These are phyloP conservation scores for Hevea brasiliensis DNA, from an alignment of 345 rosid species.

Conservation along the genomic window DNA sequence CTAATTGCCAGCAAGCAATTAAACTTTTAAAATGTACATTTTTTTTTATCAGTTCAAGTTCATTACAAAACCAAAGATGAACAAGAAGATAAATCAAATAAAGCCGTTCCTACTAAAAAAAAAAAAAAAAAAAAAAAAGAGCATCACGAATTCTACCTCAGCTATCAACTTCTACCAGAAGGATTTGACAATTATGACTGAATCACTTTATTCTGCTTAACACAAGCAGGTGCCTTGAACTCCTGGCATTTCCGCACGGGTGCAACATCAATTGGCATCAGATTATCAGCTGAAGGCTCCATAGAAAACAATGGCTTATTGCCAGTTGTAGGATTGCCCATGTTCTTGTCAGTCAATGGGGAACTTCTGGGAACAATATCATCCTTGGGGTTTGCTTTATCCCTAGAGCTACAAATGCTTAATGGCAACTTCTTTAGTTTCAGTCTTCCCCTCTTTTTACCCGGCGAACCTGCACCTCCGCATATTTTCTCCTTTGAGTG, in stretches of 20 bases:
- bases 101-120: conserved; percentile 35
- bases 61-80: conserved; percentile 49
- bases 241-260: conserved; percentile 73
- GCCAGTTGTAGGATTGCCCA: conserved; percentile 32
- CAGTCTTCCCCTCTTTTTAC: conserved; percentile 79
- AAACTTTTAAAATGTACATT: conserved; percentile 39
- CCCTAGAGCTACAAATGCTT: conserved; percentile 65
- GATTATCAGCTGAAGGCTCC: conserved; percentile 47
- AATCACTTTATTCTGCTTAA: conserved; percentile 69
- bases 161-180: conserved; percentile 30
- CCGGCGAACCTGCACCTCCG: conserved; percentile 44
- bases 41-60: conserved; percentile 34
- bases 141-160: conserved; percentile 43
- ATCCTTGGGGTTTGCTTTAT: conserved; percentile 56
- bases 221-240: conserved; percentile 53
- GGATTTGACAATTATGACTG: conserved; percentile 46
- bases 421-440: conserved; percentile 75
- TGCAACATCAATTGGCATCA: conserved; percentile 48
- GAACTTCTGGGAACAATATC: conserved; percentile 34
- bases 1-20: conserved; percentile 32
- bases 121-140: conserved; percentile 19
- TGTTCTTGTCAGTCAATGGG: conserved; percentile 46
- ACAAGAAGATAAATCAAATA: conserved; percentile 40
- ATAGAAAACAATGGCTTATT: conserved; percentile 41
- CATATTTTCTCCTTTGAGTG: conserved; percentile 44